Evolutionary conservation across 305 asterid genomes (phyloP).

Genomic region (Fraxinus greggii): DNA sequence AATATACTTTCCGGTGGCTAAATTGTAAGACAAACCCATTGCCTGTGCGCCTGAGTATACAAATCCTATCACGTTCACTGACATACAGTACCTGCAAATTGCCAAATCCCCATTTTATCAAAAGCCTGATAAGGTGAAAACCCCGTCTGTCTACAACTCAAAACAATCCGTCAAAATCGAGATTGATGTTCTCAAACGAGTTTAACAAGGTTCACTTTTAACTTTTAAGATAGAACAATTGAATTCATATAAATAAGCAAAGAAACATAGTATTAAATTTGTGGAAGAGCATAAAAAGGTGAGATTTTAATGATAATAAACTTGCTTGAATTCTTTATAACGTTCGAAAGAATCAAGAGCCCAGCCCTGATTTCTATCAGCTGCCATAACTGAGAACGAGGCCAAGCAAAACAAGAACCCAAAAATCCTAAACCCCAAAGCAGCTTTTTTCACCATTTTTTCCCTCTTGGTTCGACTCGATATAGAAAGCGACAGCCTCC

Average conservation of each 20-base stretch:
- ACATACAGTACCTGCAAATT: slow-evolving; percentile 63
- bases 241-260: neutral
- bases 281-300: neutral
- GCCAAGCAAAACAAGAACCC: slow-evolving; percentile 69
- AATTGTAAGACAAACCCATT: slow-evolving; percentile 42
- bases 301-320: neutral
- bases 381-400: slow-evolving; percentile 74
- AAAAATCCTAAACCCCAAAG: slow-evolving; percentile 68
- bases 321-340: slow-evolving; percentile 74
- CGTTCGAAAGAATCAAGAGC: slow-evolving; percentile 48
- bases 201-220: neutral
- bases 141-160: neutral
- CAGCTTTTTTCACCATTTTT: slow-evolving; percentile 60
- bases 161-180: neutral
- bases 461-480: slow-evolving; percentile 46
- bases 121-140: neutral
- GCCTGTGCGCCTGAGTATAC: slow-evolving; percentile 75
- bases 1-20: slow-evolving; percentile 49
- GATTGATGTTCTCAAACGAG: neutral
- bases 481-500: slow-evolving; percentile 40
- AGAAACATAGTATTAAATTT: neutral
- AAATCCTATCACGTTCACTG: slow-evolving; percentile 70
- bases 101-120: slow-evolving; percentile 18
- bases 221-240: neutral
- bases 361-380: slow-evolving; percentile 64